These are phyloP conservation scores for Penicillium verrucosum DNA, from an alignment of 2,329 filamentous ascomycete genomes.

Conservation along the genomic window DNA sequence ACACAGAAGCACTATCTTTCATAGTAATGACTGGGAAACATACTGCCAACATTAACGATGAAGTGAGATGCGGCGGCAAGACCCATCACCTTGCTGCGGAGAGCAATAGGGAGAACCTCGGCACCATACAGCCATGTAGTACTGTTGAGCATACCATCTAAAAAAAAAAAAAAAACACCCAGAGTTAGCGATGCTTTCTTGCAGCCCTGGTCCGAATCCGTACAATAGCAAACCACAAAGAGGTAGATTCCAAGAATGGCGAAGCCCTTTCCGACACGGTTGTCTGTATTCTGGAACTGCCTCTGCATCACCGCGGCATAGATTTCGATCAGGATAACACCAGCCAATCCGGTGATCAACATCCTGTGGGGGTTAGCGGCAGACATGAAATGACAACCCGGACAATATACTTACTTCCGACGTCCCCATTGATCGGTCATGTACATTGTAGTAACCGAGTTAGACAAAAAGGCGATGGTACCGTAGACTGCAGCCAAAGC, in stretches of 20 bases:
- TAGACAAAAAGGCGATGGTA: constrained; percentile 51
- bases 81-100: constrained; percentile 56
- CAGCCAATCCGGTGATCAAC: constrained; percentile 53
- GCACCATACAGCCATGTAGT: constrained; percentile 57
- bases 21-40: constrained; percentile 2
- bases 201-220: constrained; percentile 16
- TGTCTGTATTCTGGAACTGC: constrained; percentile 55
- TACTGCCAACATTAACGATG: constrained; percentile 53
- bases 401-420: constrained; percentile 43
- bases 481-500: constrained; percentile 56
- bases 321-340: constrained; percentile 56
- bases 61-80: constrained; percentile 54
- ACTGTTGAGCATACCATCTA: constrained; percentile 53
- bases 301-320: constrained; percentile 60
- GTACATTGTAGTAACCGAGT: constrained; percentile 51
- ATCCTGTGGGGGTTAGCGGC: constrained; percentile 41
- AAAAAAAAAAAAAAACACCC: not conserved
- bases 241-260: constrained; percentile 59
- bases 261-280: constrained; percentile 57
- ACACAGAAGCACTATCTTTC: not conserved
- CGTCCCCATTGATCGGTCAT: constrained; percentile 59
- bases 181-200: not conserved
- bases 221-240: constrained; percentile 56
- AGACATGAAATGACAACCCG: not conserved
- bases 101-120: constrained; percentile 53